Percentiles rank a stretch among this genome's conserved stretches.
phyloP scores from a whole-genome alignment of 305 asterid species.

The Ruellia speciosa region DNA sequence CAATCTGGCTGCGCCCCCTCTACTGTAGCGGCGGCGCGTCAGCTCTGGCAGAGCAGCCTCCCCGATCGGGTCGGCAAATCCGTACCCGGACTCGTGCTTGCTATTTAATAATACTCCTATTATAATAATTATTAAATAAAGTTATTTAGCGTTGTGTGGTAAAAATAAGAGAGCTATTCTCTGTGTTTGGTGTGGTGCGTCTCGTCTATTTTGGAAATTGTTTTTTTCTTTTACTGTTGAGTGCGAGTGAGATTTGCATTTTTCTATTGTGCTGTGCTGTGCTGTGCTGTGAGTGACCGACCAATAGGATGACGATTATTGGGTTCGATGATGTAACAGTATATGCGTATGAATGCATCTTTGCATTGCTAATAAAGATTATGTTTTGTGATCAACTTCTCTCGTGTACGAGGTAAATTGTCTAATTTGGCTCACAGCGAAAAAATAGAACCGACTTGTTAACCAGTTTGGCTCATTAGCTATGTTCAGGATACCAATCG shows the following conservation, averaged over 20 bases:
- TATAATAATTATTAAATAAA: background rate
- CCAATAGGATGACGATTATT: background rate
- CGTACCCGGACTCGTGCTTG: conserved; percentile 73
- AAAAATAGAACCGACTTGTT: too few relatives aligned
- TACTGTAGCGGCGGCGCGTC: conserved; percentile 32
- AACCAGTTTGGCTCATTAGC: too few relatives aligned
- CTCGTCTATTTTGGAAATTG: background rate
- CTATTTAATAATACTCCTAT: conserved; percentile 26
- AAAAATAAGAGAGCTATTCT: background rate
- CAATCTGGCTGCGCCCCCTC: conserved; percentile 18
- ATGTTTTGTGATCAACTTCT: too few relatives aligned
- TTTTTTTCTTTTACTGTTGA: too few relatives aligned
- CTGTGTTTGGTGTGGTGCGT: background rate
- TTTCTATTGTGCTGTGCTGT: too few relatives aligned
- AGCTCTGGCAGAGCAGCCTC: conserved; percentile 65
- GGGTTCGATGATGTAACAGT: background rate
- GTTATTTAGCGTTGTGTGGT: too few relatives aligned
- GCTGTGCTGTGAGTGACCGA: background rate
- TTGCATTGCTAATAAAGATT: too few relatives aligned
- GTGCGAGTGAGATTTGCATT: background rate
- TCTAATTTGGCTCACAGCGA: too few relatives aligned
- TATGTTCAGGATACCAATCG: too few relatives aligned
- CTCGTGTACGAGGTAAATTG: too few relatives aligned
- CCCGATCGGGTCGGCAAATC: conserved; percentile 60
- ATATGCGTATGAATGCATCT: too few relatives aligned